phyloP scores from a whole-genome alignment of 2,329 filamentous ascomycete genomes.

The Penicillium sp. region DNA sequence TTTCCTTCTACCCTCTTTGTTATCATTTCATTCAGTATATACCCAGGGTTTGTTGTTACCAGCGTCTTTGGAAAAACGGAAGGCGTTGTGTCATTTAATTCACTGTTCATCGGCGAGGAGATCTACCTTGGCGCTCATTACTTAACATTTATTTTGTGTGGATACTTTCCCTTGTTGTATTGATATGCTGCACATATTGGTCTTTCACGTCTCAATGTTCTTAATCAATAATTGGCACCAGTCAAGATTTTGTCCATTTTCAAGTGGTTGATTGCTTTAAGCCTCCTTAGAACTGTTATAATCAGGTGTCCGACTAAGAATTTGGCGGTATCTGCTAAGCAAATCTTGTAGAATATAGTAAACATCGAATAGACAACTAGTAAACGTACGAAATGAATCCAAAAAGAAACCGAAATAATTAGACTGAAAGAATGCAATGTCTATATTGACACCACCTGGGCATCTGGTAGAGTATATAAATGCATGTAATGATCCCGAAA shows the following conservation, averaged over 20 bases:
- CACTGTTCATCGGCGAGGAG: neutral
- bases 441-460: neutral
- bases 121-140: neutral
- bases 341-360: too few species aligned
- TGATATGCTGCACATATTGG: neutral
- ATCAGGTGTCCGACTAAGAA: too few species aligned
- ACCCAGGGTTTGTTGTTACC: constrained; percentile 20
- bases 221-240: neutral
- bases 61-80: constrained; percentile 6
- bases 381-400: neutral
- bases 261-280: neutral
- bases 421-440: neutral
- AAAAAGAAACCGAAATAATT: neutral
- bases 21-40: constrained; percentile 19
- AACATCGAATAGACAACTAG: too few species aligned
- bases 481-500: neutral
- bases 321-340: too few species aligned
- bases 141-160: neutral
- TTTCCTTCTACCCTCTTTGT: constrained; percentile 7
- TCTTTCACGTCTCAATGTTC: neutral
- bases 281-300: neutral
- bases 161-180: neutral
- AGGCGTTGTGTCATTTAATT: constrained; percentile 15
- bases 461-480: neutral
- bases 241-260: neutral